phyloP scores from a whole-genome alignment of 140 eudicot genomes.

The Anethum foeniculum region DNA sequence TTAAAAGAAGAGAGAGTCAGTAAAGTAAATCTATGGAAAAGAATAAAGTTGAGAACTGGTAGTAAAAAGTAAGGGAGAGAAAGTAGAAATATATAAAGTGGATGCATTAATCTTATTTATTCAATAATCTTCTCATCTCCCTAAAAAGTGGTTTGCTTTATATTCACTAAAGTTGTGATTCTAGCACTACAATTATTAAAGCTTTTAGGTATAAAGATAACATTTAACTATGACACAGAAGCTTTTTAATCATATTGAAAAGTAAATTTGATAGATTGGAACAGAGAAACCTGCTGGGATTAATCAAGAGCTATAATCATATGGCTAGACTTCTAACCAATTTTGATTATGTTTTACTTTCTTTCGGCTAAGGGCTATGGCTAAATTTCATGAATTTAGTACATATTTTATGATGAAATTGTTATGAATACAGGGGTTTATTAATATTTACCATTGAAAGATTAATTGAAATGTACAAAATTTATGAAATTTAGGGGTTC shows the following conservation, averaged over 20 bases:
- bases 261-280: neutral
- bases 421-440: too few species aligned
- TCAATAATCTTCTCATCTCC: conserved; percentile 1
- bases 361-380: too few species aligned
- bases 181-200: neutral
- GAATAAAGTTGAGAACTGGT: neutral
- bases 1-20: neutral
- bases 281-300: too few species aligned
- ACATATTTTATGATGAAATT: too few species aligned
- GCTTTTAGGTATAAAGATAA: neutral
- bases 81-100: neutral
- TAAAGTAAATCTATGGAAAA: neutral
- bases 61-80: neutral
- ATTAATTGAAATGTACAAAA: too few species aligned
- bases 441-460: too few species aligned
- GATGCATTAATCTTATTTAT: neutral
- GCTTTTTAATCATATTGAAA: neutral
- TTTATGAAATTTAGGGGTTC: too few species aligned
- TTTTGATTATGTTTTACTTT: too few species aligned
- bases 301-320: too few species aligned
- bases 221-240: neutral
- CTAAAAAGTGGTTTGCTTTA: neutral
- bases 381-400: too few species aligned
- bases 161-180: conserved; percentile 1
- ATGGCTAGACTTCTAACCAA: too few species aligned